A percentile compares a stretch with the other conserved stretches of the same genome.
phyloP scores from a whole-genome alignment of 192 early-diverging fungal species.

The Physocladia obscura region DNA sequence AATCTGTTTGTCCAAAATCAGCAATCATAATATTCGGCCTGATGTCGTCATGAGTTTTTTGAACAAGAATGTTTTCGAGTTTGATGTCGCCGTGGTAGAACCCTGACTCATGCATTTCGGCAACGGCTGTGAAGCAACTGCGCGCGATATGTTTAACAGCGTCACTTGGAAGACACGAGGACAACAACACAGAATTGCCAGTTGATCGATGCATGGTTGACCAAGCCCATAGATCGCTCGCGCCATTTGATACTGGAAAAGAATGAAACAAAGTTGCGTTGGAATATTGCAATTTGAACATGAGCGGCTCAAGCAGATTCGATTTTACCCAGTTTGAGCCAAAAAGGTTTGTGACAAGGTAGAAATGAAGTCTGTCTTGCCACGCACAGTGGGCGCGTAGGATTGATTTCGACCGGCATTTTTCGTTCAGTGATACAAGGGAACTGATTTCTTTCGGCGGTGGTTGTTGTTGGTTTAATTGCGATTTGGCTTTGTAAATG shows the following conservation, averaged over 20 bases:
- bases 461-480: too few species aligned
- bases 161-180: background rate
- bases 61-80: constrained; percentile 56
- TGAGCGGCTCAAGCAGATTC: background rate
- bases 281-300: too few species aligned
- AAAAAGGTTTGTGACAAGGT: constrained; percentile 27
- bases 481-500: constrained; percentile 21
- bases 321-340: background rate
- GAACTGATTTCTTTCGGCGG: background rate
- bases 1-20: constrained; percentile 26
- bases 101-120: constrained; percentile 41
- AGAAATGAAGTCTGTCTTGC: constrained; percentile 20
- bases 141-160: constrained; percentile 30
- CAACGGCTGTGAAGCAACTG: constrained; percentile 41
- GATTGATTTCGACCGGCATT: too few species aligned
- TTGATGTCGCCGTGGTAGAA: constrained; percentile 60
- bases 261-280: background rate
- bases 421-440: background rate
- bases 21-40: background rate
- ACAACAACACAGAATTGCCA: background rate
- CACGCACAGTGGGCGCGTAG: background rate
- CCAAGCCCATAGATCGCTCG: constrained; percentile 31
- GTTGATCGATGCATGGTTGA: background rate
- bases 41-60: background rate
- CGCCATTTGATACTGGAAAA: constrained; percentile 2